phyloP scores from a whole-genome alignment of 2,329 filamentous ascomycete species.

The Colletotrichum lindemuthianum region DNA sequence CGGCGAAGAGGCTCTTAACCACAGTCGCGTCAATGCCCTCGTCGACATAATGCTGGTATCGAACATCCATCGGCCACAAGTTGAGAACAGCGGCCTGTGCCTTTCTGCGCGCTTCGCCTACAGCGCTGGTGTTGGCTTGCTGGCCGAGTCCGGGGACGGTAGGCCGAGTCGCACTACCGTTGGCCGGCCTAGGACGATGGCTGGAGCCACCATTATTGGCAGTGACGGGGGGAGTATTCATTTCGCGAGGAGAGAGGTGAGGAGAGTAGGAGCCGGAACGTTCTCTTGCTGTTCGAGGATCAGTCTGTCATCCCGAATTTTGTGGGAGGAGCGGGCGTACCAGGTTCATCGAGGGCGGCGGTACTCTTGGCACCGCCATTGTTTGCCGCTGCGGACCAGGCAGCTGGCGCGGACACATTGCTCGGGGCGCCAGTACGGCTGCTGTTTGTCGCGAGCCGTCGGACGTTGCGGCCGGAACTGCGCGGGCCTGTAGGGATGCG shows the following conservation, averaged over 20 bases:
- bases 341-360: conserved; percentile 2
- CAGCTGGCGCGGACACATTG: not conserved
- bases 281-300: conserved; percentile 47
- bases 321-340: conserved; percentile 1
- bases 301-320: not conserved
- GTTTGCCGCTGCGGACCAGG: not conserved
- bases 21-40: conserved; percentile 76
- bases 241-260: conserved; percentile 60
- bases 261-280: conserved; percentile 64
- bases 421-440: not conserved
- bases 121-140: conserved; percentile 15
- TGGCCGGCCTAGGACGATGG: not conserved
- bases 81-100: conserved; percentile 75
- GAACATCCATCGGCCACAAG: conserved; percentile 73
- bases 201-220: not conserved
- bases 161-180: too few relatives aligned
- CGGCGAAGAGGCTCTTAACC: conserved; percentile 72
- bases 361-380: conserved; percentile 3
- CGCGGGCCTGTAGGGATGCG: not conserved
- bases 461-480: not conserved
- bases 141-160: too few relatives aligned
- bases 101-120: conserved; percentile 60
- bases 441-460: not conserved
- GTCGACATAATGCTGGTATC: conserved; percentile 76
- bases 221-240: conserved; percentile 40